Percentiles rank a stretch among this genome's conserved stretches.
phyloP scores from a whole-genome alignment of 2,329 filamentous ascomycete species.

The Neonectria ditissima region DNA sequence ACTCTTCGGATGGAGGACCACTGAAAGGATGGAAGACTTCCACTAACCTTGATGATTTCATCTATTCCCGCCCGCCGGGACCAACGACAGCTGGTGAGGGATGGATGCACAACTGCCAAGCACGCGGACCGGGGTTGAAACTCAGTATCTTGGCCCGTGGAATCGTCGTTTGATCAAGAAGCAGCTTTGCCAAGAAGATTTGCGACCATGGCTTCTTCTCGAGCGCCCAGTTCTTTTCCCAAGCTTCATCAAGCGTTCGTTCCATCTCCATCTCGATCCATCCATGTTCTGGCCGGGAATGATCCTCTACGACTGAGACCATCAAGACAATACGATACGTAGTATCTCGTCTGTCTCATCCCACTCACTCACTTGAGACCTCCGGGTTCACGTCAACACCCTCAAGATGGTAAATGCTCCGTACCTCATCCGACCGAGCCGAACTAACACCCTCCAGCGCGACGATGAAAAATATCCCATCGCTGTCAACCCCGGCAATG shows the following conservation, averaged over 20 bases:
- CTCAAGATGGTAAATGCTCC: constrained; percentile 3
- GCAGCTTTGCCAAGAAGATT: background rate
- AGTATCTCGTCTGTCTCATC: constrained; percentile 2
- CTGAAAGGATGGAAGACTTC: too few species aligned
- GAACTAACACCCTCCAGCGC: constrained; percentile 20
- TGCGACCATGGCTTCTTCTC: background rate
- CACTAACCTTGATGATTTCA: too few species aligned
- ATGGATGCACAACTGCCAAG: too few species aligned
- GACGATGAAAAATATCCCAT: constrained; percentile 38
- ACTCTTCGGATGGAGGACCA: too few species aligned
- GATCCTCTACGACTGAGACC: background rate
- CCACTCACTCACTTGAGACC: background rate
- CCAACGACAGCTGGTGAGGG: background rate
- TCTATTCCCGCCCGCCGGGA: too few species aligned
- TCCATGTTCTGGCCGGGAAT: background rate
- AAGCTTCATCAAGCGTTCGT: background rate
- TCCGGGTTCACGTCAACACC: background rate
- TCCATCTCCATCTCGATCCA: background rate
- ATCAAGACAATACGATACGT: background rate
- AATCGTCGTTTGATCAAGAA: background rate
- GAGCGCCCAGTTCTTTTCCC: background rate
- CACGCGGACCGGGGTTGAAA: too few species aligned
- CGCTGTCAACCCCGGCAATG: constrained; percentile 12
- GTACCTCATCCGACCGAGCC: background rate
- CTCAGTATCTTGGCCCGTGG: too few species aligned